Evolutionary conservation across 306 rosid genomes (phyloP), one percentile per base, ranked within the genome.

Genomic region (Gastrolobium bilobum): DNA sequence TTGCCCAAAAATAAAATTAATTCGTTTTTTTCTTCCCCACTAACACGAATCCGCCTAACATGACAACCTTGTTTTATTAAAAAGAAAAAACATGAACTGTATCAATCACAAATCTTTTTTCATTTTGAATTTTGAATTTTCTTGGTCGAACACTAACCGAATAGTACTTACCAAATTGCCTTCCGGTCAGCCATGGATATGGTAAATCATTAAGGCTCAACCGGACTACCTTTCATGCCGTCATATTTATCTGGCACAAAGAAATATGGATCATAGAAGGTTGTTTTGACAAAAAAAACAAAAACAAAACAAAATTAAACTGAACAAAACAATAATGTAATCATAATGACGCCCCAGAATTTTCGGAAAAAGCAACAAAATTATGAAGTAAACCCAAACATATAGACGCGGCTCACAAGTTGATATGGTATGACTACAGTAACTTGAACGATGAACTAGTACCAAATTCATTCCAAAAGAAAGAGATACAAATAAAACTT

Each of bases 381-480:
- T 20, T 61, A 71, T 35, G 62, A 77, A 71, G 70, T 40, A 72
- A 79, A 47, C 75, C 71, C 76, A 83, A 53, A 76, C 86, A 75
- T 40, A 79, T 59, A 63, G 70, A 68, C 62, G 57, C 53, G 26
- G 61, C 73, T 73, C 57, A 71, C 52, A 51, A 58, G 70, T 62
- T 53, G 69, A 77, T 53, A 66, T 50, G 75, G 72, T 56, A 30
- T 37, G 57, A 84, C 79, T 82, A 70, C 35, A 65, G 53, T 29
- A 66, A 77, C 77, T 74, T 29, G 14, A 59, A 20, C 26, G 26
- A 20, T 2, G 40, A 71, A 63, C 14, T 26, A 5, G 52, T 67
- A 47, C 66, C 61, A 73, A 67, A 81, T 57, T 77, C 44, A 75
- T 58, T 46, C 51, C 56, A 53, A 77, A 74, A 31, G 63, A 31